Conservation (phyloP, 2,329 filamentous ascomycete genomes). For the Neurospora sp. region DNA sequence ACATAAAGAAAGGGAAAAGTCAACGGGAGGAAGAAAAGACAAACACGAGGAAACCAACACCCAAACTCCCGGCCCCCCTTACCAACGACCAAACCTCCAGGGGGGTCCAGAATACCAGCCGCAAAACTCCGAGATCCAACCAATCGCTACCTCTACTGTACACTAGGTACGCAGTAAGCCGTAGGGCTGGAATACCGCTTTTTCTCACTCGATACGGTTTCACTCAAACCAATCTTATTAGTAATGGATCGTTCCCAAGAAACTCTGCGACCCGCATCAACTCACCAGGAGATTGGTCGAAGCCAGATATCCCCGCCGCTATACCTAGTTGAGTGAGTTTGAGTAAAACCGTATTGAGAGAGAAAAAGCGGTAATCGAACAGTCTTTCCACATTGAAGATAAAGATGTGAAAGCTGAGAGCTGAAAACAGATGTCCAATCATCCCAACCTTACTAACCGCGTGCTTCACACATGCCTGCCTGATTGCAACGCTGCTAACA, state of each 20-base stretch:
- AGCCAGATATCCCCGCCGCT: neutral
- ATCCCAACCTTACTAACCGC: neutral
- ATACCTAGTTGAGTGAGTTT: neutral
- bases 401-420: neutral
- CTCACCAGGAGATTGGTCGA: neutral
- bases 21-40: neutral
- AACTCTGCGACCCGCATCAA: neutral
- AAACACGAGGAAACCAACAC: neutral
- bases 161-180: neutral
- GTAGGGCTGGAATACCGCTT: neutral
- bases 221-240: neutral
- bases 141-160: neutral
- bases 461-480: neutral
- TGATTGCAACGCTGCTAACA: neutral
- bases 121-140: neutral
- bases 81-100: neutral
- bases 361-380: neutral
- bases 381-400: neutral
- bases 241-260: neutral
- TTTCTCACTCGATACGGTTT: neutral
- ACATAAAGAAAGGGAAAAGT: neutral
- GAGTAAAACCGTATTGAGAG: too few relatives aligned
- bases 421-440: neutral
- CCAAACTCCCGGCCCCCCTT: neutral
- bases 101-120: neutral